Percentiles rank a stretch among this genome's conserved stretches.
These are phyloP conservation scores for Alternaria triticina DNA, from an alignment of 2,329 filamentous ascomycete species.

Conservation along the genomic window DNA sequence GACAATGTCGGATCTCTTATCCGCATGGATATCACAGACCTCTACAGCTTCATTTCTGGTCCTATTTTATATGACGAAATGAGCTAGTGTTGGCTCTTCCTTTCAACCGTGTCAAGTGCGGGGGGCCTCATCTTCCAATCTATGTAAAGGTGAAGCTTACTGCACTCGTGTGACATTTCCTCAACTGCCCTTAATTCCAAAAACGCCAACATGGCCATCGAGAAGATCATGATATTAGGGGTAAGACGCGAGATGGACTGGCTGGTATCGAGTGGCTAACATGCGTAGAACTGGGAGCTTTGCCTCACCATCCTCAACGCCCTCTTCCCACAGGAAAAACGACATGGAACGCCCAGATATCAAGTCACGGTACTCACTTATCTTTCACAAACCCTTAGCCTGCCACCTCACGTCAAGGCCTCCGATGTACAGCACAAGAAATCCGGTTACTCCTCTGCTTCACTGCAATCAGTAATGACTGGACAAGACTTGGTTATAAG, in stretches of 20 bases:
- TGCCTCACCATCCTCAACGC: slow-evolving; percentile 33
- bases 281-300: slow-evolving; percentile 31
- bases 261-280: slow-evolving; percentile 5
- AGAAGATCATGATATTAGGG: slow-evolving; percentile 34
- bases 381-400: slow-evolving; percentile 26
- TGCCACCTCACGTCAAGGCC: slow-evolving; percentile 21
- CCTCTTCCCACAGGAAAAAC: slow-evolving; percentile 13
- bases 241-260: slow-evolving; percentile 19
- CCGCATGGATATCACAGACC: not conserved
- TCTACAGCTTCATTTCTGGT: not conserved
- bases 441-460: slow-evolving; percentile 39
- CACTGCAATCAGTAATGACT: slow-evolving; percentile 40
- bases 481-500: slow-evolving; percentile 50
- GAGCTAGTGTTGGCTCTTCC: slow-evolving; percentile 22
- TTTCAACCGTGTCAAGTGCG: slow-evolving; percentile 26
- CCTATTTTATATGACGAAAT: not conserved
- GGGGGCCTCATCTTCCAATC: slow-evolving; percentile 7
- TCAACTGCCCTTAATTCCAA: not conserved
- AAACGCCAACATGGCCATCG: slow-evolving; percentile 22
- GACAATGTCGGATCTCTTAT: not conserved
- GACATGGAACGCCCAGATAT: slow-evolving; percentile 4
- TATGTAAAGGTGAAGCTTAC: not conserved
- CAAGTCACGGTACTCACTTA: slow-evolving; percentile 35
- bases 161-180: not conserved
- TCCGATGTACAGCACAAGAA: slow-evolving; percentile 24